These are phyloP conservation scores for Otatea glauca DNA, from an alignment of 176 grass and related monocot species.

Conservation along the genomic window DNA sequence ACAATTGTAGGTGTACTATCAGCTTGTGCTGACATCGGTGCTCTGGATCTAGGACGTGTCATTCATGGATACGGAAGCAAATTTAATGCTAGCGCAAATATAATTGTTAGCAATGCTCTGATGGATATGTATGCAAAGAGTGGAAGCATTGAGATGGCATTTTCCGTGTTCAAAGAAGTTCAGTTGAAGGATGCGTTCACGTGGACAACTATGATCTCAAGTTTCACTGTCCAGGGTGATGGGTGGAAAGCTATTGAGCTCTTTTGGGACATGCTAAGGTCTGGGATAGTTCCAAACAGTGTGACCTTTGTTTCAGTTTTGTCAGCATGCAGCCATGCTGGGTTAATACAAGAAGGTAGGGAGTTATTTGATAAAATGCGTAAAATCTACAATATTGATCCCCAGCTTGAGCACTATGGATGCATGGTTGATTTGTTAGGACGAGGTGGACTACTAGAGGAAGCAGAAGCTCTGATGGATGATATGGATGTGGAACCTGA, in stretches of 20 bases:
- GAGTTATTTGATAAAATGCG: slow-evolving; percentile 53
- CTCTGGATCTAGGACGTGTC: slow-evolving; percentile 56
- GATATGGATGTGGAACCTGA: slow-evolving; percentile 65
- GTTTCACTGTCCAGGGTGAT: slow-evolving; percentile 65
- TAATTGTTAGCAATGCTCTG: slow-evolving; percentile 63
- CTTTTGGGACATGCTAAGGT: slow-evolving; percentile 55
- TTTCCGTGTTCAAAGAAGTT: slow-evolving; percentile 51
- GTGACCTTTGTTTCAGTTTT: slow-evolving; percentile 67
- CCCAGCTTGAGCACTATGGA: slow-evolving; percentile 67
- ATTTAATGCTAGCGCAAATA: slow-evolving; percentile 33
- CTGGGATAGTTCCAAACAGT: slow-evolving; percentile 52
- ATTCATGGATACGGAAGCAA: slow-evolving; percentile 63
- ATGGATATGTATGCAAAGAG: slow-evolving; percentile 85
- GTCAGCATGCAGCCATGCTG: slow-evolving; percentile 66
- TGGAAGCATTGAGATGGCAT: slow-evolving; percentile 51
- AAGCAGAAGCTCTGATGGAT: slow-evolving; percentile 59
- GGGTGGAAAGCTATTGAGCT: slow-evolving; percentile 57
- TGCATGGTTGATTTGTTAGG: slow-evolving; percentile 79
- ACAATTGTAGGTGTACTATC: slow-evolving; percentile 61
- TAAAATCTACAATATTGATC: slow-evolving; percentile 42
- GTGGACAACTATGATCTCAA: slow-evolving; percentile 73
- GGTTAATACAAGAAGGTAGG: slow-evolving; percentile 63
- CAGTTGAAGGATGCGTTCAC: slow-evolving; percentile 63
- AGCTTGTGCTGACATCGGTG: slow-evolving; percentile 70
- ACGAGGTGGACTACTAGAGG: slow-evolving; percentile 60